These are phyloP conservation scores for Aspergillus steynii DNA, from an alignment of 495 filamentous ascomycete genomes.

Conservation along the genomic window DNA sequence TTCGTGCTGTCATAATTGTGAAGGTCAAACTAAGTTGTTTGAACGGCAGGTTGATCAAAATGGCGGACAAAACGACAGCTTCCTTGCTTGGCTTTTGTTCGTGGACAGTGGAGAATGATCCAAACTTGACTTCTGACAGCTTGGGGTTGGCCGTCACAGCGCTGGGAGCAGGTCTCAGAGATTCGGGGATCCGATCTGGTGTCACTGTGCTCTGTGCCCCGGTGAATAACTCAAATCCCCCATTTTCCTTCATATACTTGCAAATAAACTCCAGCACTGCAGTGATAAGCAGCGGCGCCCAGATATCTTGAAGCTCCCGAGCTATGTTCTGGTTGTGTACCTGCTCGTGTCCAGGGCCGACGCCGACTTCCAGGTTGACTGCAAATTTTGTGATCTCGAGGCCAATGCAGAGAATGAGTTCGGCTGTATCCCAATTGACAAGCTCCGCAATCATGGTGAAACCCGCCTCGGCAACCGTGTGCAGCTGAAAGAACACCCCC, in stretches of 20 bases:
- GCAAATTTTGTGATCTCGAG: constrained; percentile 20
- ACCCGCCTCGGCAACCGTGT: constrained; percentile 24
- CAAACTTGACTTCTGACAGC: constrained; percentile 5
- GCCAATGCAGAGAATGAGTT: constrained; percentile 29
- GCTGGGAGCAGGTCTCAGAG: constrained; percentile 17
- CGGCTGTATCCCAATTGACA: constrained; percentile 31
- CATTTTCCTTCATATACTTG: constrained; percentile 9
- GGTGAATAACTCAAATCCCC: constrained; percentile 23
- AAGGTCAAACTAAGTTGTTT: constrained; percentile 17
- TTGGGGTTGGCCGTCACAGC: constrained; percentile 13
- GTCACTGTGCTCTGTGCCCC: constrained; percentile 19
- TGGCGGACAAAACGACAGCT: constrained; percentile 22
- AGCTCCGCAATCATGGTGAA: constrained; percentile 27
- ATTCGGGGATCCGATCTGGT: constrained; percentile 29
- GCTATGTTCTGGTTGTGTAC: not conserved
- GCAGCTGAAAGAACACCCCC: constrained; percentile 29
- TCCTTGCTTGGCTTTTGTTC: constrained; percentile 18
- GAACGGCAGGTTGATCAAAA: constrained; percentile 29
- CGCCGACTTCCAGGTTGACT: constrained; percentile 13
- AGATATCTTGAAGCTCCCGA: constrained; percentile 4
- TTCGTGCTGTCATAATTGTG: constrained; percentile 13
- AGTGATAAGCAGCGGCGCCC: constrained; percentile 19
- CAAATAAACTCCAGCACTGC: constrained; percentile 25
- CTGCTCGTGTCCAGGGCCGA: not conserved
- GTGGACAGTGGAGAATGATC: constrained; percentile 22